These are phyloP conservation scores for Argentina anserina DNA, from an alignment of 306 rosid species.

Conservation along the genomic window DNA sequence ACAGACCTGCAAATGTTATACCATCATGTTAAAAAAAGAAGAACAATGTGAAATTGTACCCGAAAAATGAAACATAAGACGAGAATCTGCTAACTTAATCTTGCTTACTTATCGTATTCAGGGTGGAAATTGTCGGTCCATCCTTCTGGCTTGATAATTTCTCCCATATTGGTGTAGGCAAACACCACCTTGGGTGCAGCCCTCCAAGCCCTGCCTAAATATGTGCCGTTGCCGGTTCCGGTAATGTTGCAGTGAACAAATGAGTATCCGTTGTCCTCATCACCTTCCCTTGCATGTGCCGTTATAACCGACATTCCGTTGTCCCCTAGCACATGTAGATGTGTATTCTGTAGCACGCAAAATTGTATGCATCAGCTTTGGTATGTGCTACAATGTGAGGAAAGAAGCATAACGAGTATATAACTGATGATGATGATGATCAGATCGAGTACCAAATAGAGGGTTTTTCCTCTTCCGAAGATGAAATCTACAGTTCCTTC, in stretches of 20 bases:
- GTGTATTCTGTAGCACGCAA: constrained; percentile 27
- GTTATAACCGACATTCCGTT: constrained; percentile 33
- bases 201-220: constrained; percentile 57
- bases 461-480: constrained; percentile 39
- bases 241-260: constrained; percentile 51
- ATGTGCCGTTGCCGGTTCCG: constrained; percentile 34
- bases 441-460: constrained; percentile 33
- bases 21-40: neutral
- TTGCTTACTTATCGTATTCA: constrained; percentile 15
- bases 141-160: constrained; percentile 25
- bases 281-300: constrained; percentile 43
- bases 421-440: neutral
- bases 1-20: constrained; percentile 17
- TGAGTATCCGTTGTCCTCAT: constrained; percentile 29
- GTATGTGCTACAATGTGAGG: neutral
- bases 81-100: constrained; percentile 10
- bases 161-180: constrained; percentile 36
- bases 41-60: neutral
- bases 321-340: constrained; percentile 26
- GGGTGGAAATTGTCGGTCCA: constrained; percentile 40
- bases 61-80: neutral
- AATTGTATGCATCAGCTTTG: neutral
- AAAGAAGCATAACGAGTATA: too few species aligned
- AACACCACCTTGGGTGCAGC: constrained; percentile 31
- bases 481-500: constrained; percentile 46